Base-by-base conservation (phyloP, 129 eudicot species). In the Arctium minus region DNA sequence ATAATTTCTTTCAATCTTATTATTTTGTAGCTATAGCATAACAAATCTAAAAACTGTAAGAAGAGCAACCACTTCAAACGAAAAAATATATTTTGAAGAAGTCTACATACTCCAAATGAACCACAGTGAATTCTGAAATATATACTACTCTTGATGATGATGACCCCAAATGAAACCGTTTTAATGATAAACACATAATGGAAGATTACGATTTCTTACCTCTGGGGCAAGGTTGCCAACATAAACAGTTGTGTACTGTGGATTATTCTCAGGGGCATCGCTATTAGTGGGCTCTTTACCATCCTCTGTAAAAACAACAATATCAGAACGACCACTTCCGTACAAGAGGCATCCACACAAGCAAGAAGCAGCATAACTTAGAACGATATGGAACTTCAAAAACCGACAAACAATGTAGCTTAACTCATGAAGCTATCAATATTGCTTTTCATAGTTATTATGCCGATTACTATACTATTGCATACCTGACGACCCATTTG, bases 171-270 rank as follows among this genome's bases (percentile, higher is more conserved):
- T 67, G 33, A 22, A 67, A 7, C 71, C 32, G 27, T 60, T n/a
- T 67, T 1, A 27, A 65, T 65, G 70, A 67, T 27, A 67, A 12
- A 72, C 30, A 39, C 2, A 13, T 18, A 5, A 72, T 36, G 31
- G 76, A 4, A 9, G 3, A 10, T 48, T 50, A 77, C 7, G 40
- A 73, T 37, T 18, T 71, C 90, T 78, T 85, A 87, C 98, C 94
- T 94, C 98, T 15, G 94, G 96, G 27, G 97, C 90, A 84, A 94
- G 96, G 89, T 94, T 94, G 86, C 98, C 97, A 35, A 92, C 97
- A 74, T 94, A 94, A 17, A 94, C 97, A 27, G 98, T 94, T 30
- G 98, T 94, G 79, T 85, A 94, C 82, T 90, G 96, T 53, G 91
- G 93, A 50, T 94, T 94, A 85, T 90, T 92, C 80, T 94, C 98